Percentiles rank a stretch among this genome's conserved stretches.
These are phyloP conservation scores for Rosa rugosa DNA, from an alignment of 306 rosid genomes.

Conservation along the genomic window DNA sequence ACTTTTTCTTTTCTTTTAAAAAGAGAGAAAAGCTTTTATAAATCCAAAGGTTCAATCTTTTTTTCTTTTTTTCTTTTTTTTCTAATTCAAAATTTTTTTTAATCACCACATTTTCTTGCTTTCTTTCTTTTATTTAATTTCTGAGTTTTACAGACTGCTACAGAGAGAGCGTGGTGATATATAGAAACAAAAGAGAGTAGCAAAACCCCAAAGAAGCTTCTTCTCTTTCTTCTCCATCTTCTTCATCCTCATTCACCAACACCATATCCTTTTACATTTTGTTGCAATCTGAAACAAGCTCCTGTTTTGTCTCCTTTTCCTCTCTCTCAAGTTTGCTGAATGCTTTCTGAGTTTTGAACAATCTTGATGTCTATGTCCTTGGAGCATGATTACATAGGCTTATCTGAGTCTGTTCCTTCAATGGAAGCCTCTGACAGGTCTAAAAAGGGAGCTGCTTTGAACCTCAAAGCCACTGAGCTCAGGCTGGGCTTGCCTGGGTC, in stretches of 20 bases:
- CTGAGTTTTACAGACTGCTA: slow-evolving; percentile 4
- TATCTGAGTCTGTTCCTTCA: slow-evolving; percentile 47
- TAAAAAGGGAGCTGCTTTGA: slow-evolving; percentile 42
- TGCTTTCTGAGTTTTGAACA: slow-evolving; percentile 34
- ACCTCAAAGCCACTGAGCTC: slow-evolving; percentile 89
- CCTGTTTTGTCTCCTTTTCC: slow-evolving; percentile 4
- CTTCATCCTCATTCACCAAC: background rate
- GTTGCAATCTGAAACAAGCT: slow-evolving; percentile 16
- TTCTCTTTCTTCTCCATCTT: slow-evolving; percentile 13
- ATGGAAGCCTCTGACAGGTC: slow-evolving; percentile 62
- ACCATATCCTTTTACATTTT: slow-evolving; percentile 16
- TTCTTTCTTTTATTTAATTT: background rate
- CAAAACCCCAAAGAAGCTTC: slow-evolving; percentile 42
- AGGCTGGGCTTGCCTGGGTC: slow-evolving; percentile 90
- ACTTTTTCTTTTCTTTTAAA: background rate
- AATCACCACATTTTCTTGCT: slow-evolving; percentile 1
- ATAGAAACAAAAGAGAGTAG: slow-evolving; percentile 28
- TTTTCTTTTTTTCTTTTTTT: slow-evolving; percentile 30
- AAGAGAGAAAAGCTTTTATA: background rate
- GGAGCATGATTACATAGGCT: slow-evolving; percentile 73
- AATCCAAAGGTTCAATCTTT: slow-evolving; percentile 33
- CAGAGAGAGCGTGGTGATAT: slow-evolving; percentile 7
- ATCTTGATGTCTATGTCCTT: slow-evolving; percentile 67
- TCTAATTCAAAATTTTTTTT: background rate
- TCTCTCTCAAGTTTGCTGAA: slow-evolving; percentile 23